A percentile compares a stretch with the other conserved stretches of the same genome.
Evolutionary conservation across 2,329 filamentous ascomycete genomes (phyloP).

Genomic region (Phialocephala sp.): DNA sequence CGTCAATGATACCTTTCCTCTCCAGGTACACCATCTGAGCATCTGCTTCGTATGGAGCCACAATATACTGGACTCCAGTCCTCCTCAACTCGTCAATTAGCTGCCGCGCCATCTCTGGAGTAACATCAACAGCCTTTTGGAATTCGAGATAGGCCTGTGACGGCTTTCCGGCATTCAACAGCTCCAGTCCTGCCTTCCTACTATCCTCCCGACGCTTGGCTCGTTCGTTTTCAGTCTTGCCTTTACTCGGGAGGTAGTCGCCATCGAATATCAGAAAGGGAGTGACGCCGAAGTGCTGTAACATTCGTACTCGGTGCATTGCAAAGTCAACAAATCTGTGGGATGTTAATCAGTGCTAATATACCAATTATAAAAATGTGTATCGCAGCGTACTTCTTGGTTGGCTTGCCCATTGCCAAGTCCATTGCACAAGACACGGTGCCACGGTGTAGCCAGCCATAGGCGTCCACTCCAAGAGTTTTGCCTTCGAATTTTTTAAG

Average conservation of each 20-base stretch:
- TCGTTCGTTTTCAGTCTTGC: slow-evolving; percentile 80
- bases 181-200: slow-evolving; percentile 75
- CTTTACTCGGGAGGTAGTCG: slow-evolving; percentile 92
- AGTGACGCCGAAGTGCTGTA: slow-evolving; percentile 90
- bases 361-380: background rate
- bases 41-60: slow-evolving; percentile 97
- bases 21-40: slow-evolving; percentile 96
- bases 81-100: slow-evolving; percentile 92
- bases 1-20: slow-evolving; percentile 79
- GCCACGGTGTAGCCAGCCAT: slow-evolving; percentile 97
- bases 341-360: slow-evolving; percentile 12
- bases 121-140: slow-evolving; percentile 95
- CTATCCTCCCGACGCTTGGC: slow-evolving; percentile 78
- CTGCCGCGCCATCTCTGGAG: slow-evolving; percentile 90
- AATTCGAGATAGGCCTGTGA: slow-evolving; percentile 84
- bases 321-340: slow-evolving; percentile 85
- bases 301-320: slow-evolving; percentile 90
- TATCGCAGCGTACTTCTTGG: slow-evolving; percentile 69
- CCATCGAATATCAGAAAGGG: slow-evolving; percentile 97
- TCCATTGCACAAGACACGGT: slow-evolving; percentile 90
- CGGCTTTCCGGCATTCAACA: slow-evolving; percentile 80
- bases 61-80: slow-evolving; percentile 80
- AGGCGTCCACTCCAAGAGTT: slow-evolving; percentile 93
- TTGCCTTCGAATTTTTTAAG: slow-evolving; percentile 87
- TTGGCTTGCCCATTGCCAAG: slow-evolving; percentile 86